Evolutionary conservation across 768 basidiomycete species (phyloP), one percentile per base, ranked within the genome.

Genomic region (Amanita polypyramis): DNA sequence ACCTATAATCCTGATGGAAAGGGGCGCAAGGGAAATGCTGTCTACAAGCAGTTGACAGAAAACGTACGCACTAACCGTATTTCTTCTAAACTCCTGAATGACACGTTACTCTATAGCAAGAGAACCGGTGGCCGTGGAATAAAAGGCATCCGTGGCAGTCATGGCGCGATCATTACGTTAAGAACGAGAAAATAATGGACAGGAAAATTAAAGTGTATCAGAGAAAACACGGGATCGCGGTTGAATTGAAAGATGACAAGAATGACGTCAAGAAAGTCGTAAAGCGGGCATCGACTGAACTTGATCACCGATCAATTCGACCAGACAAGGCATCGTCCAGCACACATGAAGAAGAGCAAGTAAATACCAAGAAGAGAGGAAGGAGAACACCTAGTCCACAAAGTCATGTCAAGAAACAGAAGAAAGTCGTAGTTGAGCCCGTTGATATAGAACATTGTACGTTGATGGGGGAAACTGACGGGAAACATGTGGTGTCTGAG

Each of bases 131-230:
- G 77, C 60, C 66, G 9, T 83, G 79, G 76, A 60, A 70, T n/a
- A 51, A 42, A 14, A 61, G 58, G 5, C 82, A 82, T 57, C 2
- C 78, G 2, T 76, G 69, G 75, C 67, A 68, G n/a, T 79, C 79
- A 3, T 84, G 82, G 82, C 72, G 78, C 19, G 71, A 77, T 39
- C 68, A 73, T n/a, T 84, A 83, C 53, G 64, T 57, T 51, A 76
- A 67, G 52, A 65, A 81, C 42, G 43, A 65, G 33, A 54, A 29
- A 0, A 19, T 53, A 0, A 80, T 77, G 44, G 70, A 82, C 51
- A 21, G 8, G 2, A 43, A 39, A n/a, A 80, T 82, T 33, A 52
- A 43, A 32, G 55, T 37, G 7, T 73, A 72, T 49, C 70, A 70
- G 47, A 46, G 52, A 49, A 66, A 51, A 19, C 15, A 58, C 58